Evolutionary conservation across 2,329 filamentous ascomycete species (phyloP).

Genomic region (Trichoderma atrobrunneum): DNA sequence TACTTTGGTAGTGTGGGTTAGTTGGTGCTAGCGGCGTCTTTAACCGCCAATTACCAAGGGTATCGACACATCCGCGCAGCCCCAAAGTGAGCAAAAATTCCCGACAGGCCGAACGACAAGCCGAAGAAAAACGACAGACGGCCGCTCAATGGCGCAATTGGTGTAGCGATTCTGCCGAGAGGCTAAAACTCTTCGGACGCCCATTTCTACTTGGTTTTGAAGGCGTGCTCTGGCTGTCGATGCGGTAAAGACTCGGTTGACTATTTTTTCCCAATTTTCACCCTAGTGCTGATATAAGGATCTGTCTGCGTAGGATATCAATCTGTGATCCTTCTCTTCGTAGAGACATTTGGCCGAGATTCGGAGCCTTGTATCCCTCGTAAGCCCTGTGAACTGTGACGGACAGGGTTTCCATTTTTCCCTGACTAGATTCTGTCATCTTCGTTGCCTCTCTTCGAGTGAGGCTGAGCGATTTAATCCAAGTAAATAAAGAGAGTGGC

Average conservation of each 20-base stretch:
- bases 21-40: not conserved
- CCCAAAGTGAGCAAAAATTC: not conserved
- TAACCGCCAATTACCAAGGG: not conserved
- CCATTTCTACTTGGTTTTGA: not conserved
- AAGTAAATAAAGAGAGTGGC: not conserved
- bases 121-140: conserved; percentile 2
- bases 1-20: not conserved
- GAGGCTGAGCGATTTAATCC: not conserved
- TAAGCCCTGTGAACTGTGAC: not conserved
- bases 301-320: not conserved
- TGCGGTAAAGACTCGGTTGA: conserved; percentile 14
- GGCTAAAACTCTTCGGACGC: not conserved
- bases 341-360: not conserved
- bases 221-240: not conserved
- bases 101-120: conserved; percentile 6
- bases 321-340: not conserved
- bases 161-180: not conserved
- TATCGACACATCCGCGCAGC: not conserved
- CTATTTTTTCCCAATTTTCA: not conserved
- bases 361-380: not conserved
- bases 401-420: not conserved
- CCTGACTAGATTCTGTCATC: not conserved
- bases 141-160: conserved; percentile 12
- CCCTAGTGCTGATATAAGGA: conserved; percentile 3
- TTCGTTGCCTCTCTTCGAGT: not conserved